phyloP scores from a whole-genome alignment of 768 basidiomycete species.

The Mycena capillaripes region DNA sequence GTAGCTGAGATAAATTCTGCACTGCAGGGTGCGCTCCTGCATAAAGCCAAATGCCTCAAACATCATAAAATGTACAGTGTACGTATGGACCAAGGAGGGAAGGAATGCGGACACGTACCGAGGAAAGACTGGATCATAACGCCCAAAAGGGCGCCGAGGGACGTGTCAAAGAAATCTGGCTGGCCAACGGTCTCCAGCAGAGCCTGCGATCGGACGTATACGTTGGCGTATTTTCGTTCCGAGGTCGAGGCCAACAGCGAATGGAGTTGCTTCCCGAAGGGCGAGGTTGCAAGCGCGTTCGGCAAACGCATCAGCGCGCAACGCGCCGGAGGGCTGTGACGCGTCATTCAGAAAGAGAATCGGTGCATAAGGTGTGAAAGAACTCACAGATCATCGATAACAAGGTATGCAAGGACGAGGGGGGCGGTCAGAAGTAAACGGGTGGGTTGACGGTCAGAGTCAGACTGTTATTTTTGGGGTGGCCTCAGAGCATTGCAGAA shows the following conservation, averaged over 20 bases:
- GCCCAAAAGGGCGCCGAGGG: conserved; percentile 60
- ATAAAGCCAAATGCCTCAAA: conserved; percentile 40
- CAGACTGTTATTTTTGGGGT: conserved; percentile 42
- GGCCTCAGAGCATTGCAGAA: conserved; percentile 8
- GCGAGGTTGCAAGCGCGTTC: conserved; percentile 55
- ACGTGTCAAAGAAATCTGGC: conserved; percentile 60
- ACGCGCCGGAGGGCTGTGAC: conserved; percentile 68
- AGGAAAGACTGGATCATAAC: conserved; percentile 64
- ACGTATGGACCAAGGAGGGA: neutral
- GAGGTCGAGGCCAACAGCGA: conserved; percentile 64
- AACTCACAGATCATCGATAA: conserved; percentile 73
- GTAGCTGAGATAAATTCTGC: conserved; percentile 94
- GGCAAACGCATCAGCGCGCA: conserved; percentile 71
- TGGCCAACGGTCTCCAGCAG: conserved; percentile 58
- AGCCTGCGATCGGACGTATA: conserved; percentile 63
- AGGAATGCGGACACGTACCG: conserved; percentile 53
- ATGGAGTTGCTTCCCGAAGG: conserved; percentile 62
- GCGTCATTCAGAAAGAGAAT: conserved; percentile 15
- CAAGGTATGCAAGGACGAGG: conserved; percentile 75
- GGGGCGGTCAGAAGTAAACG: conserved; percentile 70
- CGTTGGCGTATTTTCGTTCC: conserved; percentile 67
- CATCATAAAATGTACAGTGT: conserved; percentile 43
- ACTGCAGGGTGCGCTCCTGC: conserved; percentile 75
- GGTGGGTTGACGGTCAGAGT: conserved; percentile 54
- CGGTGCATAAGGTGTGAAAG: neutral